Evolutionary conservation across 1,284 basidiomycete genomes (phyloP), one percentile per base, ranked within the genome.

Genomic region (Ceratobasidium sp.): DNA sequence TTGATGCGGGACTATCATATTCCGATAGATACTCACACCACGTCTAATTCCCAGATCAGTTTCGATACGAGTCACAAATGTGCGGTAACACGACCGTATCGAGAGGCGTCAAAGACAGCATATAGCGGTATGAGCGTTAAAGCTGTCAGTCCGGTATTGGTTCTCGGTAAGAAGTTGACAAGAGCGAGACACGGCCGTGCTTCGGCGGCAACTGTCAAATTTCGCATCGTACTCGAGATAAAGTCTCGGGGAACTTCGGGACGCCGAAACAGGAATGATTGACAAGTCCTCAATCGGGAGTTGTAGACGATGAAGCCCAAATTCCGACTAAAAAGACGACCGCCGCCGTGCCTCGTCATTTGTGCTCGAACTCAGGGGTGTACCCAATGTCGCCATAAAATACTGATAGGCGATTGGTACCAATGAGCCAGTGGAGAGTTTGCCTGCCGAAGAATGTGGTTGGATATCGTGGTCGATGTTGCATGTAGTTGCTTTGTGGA

Each of bases 391-490:
- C 29, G n/a, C 41, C 41, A 41, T n/a, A 24, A 45, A 63, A 15
- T 47, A 29, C 33, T 63, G 60, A 63, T 27, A 48, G 45, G 19
- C 22, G 9, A 44, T 48, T 44, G 60, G 60, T 48, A 29, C 60
- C 24, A 29, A 14, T 47, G 27, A 24, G 36, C 48, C 5, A 27
- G 45, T 14, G 53, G 53, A 54, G 24, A 22, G 44, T 31, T 48
- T 63, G 60, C 19, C 44, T 47, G 44, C 19, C 59, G 59, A 60
- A 60, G 31, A 36, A 17, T 33, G 36, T 54, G 9, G 59, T 24
- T 41, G 60, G 41, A 29, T 44, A 63, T 29, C 24, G 45, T 48
- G 45, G 60, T 19, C 22, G n/a, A 31, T 41, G n/a, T 44, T 19
- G 7, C 45, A 24, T 48, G 41, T 44, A 29, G 60, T 47, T 63